phyloP scores from a whole-genome alignment of 2,329 filamentous ascomycete species.

The Pestalotiopsis sp. region DNA sequence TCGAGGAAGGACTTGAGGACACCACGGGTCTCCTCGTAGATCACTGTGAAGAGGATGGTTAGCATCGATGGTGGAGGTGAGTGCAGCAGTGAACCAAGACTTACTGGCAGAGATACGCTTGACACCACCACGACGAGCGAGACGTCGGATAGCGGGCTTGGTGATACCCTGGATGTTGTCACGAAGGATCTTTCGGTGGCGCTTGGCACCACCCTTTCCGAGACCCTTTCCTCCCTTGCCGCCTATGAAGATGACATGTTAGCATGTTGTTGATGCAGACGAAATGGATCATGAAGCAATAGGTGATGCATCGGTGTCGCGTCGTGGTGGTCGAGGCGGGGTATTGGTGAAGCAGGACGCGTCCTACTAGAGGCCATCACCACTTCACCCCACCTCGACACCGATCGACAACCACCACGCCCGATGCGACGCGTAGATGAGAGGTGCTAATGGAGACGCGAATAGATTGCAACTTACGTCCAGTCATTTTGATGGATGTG shows the following conservation, averaged over 20 bases:
- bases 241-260: slow-evolving; percentile 59
- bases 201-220: slow-evolving; percentile 98
- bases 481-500: slow-evolving; percentile 64
- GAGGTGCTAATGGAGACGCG: slow-evolving; percentile 15
- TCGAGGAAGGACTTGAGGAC: slow-evolving; percentile 85
- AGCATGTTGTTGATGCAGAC: slow-evolving; percentile 26
- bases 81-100: slow-evolving; percentile 30
- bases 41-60: slow-evolving; percentile 52
- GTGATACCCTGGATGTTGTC: slow-evolving; percentile 99
- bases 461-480: slow-evolving; percentile 60
- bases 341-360: slow-evolving; percentile 9
- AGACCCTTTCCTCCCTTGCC: slow-evolving; percentile 97
- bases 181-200: slow-evolving; percentile 98
- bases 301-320: slow-evolving; percentile 6
- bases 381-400: slow-evolving; percentile 14
- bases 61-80: slow-evolving; percentile 22
- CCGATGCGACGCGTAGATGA: slow-evolving; percentile 21
- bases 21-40: slow-evolving; percentile 83
- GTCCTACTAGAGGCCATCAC: slow-evolving; percentile 22
- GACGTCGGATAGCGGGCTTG: slow-evolving; percentile 97
- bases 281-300: not conserved
- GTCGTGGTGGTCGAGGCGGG: slow-evolving; percentile 15
- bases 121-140: slow-evolving; percentile 98
- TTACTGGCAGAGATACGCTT: slow-evolving; percentile 98
- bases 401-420: not conserved